Evolutionary conservation across 331 rosid genomes (phyloP).

Genomic region (Saraca asoca): DNA sequence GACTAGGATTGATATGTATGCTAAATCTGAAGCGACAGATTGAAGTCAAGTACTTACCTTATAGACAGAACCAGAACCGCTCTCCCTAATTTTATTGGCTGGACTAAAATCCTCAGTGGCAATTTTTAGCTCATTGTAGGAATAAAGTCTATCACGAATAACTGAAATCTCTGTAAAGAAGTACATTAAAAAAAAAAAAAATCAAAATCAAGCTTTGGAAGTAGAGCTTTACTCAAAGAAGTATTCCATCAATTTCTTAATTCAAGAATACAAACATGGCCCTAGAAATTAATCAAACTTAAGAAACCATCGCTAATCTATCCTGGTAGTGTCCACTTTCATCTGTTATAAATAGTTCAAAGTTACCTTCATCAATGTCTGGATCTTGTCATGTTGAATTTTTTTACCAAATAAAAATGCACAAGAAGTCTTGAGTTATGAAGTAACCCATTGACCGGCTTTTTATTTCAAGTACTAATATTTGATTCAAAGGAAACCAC

Average conservation of each 20-base stretch:
- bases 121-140: slow-evolving; percentile 61
- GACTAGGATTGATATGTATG: neutral
- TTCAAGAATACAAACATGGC: no score
- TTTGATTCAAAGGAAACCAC: slow-evolving; percentile 39
- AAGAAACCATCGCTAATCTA: no score
- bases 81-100: slow-evolving; percentile 87
- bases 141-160: slow-evolving; percentile 61
- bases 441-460: slow-evolving; percentile 18
- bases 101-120: slow-evolving; percentile 76
- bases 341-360: neutral
- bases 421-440: slow-evolving; percentile 69
- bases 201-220: slow-evolving; percentile 25
- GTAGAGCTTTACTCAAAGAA: slow-evolving; percentile 18
- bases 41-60: slow-evolving; percentile 55
- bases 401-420: slow-evolving; percentile 53
- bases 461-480: slow-evolving; percentile 28
- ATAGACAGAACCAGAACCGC: slow-evolving; percentile 94
- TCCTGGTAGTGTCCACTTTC: no score
- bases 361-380: slow-evolving; percentile 62
- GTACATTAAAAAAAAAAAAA: neutral
- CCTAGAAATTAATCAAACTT: no score
- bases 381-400: slow-evolving; percentile 32
- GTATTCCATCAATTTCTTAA: no score
- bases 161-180: slow-evolving; percentile 60
- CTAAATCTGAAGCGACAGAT: slow-evolving; percentile 15